phyloP scores from a whole-genome alignment of 1,139 yeast species.

The Diutina ranongensis region DNA sequence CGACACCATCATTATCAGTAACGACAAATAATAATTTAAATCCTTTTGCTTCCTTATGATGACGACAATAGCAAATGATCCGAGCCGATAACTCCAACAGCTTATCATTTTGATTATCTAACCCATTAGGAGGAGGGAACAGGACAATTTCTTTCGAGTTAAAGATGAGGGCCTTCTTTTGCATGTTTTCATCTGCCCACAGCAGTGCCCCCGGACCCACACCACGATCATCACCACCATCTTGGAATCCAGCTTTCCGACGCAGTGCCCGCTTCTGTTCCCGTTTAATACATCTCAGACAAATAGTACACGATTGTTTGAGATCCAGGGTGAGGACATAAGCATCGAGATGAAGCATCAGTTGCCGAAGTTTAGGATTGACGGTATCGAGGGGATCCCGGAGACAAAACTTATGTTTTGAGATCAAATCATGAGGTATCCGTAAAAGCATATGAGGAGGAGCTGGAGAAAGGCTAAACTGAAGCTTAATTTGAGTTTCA shows the following conservation, averaged over 20 bases:
- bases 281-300: constrained; percentile 79
- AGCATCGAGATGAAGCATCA: constrained; percentile 52
- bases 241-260: constrained; percentile 51
- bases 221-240: constrained; percentile 27
- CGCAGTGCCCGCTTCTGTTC: constrained; percentile 90
- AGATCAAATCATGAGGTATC: constrained; percentile 76
- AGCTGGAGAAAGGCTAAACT: constrained; percentile 55
- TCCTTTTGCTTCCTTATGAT: constrained; percentile 77
- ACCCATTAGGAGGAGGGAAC: constrained; percentile 53
- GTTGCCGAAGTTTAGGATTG: constrained; percentile 35
- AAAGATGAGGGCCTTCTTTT: constrained; percentile 76
- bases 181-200: constrained; percentile 66
- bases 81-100: constrained; percentile 70
- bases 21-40: constrained; percentile 65
- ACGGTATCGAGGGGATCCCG: constrained; percentile 32
- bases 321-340: constrained; percentile 48
- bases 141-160: constrained; percentile 82
- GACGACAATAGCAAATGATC: constrained; percentile 91
- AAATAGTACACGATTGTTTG: constrained; percentile 57
- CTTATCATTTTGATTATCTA: constrained; percentile 20
- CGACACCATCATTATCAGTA: constrained; percentile 43
- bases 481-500: constrained; percentile 85
- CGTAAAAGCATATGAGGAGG: constrained; percentile 64
- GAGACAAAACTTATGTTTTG: constrained; percentile 72
- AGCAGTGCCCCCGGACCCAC: constrained; percentile 15